Percentiles rank a stretch among this genome's conserved stretches.
Conservation (phyloP, 441 rosid genomes). For the Gossypium lobatum region DNA sequence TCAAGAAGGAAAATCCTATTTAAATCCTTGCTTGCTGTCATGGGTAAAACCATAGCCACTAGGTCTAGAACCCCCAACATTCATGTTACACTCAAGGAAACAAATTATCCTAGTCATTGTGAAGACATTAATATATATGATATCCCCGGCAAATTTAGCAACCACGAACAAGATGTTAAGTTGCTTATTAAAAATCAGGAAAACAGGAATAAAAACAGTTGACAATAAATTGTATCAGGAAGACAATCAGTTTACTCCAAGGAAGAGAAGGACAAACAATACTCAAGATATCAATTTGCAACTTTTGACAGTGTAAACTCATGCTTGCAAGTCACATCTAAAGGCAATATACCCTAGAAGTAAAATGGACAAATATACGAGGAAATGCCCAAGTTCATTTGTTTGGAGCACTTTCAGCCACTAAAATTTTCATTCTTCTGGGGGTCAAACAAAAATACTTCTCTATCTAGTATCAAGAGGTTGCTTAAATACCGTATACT, state of each 20-base stretch:
- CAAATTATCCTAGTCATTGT: neutral
- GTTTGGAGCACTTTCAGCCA: neutral
- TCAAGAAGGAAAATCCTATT: conserved; percentile 10
- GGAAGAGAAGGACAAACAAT: neutral
- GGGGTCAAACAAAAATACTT: neutral
- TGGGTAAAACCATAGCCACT: neutral
- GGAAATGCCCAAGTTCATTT: neutral
- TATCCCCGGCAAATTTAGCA: neutral
- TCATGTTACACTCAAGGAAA: neutral
- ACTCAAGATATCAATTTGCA: neutral
- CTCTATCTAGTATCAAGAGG: neutral
- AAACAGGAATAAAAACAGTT: neutral
- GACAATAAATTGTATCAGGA: neutral
- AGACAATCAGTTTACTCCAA: neutral
- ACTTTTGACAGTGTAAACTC: neutral
- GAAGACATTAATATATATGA: neutral
- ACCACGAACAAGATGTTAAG: neutral
- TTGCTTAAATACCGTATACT: conserved; percentile 63
- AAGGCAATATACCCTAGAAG: neutral
- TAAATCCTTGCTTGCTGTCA: neutral
- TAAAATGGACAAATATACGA: neutral
- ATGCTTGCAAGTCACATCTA: neutral
- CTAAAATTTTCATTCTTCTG: conserved; percentile 2
- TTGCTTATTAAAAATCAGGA: neutral
- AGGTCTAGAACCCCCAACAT: neutral